phyloP scores from a whole-genome alignment of 1,139 yeast genomes.

The Sugiyamaella xylanicola region DNA sequence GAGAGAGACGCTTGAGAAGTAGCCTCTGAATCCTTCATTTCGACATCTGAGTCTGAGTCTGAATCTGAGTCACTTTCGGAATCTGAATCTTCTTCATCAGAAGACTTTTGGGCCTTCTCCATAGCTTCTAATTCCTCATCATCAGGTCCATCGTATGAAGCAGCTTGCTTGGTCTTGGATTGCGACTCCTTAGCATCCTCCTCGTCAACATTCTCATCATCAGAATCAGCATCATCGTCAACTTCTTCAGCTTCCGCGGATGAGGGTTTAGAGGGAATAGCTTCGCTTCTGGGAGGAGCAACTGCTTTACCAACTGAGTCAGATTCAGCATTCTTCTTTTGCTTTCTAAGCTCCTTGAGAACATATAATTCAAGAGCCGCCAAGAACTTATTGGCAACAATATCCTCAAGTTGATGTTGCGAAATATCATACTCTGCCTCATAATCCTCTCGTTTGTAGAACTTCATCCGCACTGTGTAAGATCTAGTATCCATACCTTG shows the following conservation, averaged over 20 bases:
- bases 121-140: slow-evolving; percentile 88
- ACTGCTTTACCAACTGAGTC: slow-evolving; percentile 69
- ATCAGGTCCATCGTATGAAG: slow-evolving; percentile 92
- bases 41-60: slow-evolving; percentile 40
- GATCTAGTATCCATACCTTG: slow-evolving; percentile 64
- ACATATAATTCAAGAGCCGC: slow-evolving; percentile 70
- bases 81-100: slow-evolving; percentile 47
- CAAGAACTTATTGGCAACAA: slow-evolving; percentile 67
- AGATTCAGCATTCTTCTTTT: slow-evolving; percentile 61
- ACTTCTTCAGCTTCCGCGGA: slow-evolving; percentile 39
- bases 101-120: slow-evolving; percentile 60
- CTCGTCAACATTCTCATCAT: slow-evolving; percentile 33
- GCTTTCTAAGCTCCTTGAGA: slow-evolving; percentile 79
- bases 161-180: slow-evolving; percentile 75
- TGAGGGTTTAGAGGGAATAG: slow-evolving; percentile 39
- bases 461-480: slow-evolving; percentile 70
- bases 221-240: slow-evolving; percentile 32
- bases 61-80: slow-evolving; percentile 42
- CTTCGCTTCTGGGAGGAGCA: slow-evolving; percentile 28
- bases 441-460: slow-evolving; percentile 78
- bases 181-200: slow-evolving; percentile 68
- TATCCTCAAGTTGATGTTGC: slow-evolving; percentile 73
- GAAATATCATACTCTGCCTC: slow-evolving; percentile 85
- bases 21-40: slow-evolving; percentile 25
- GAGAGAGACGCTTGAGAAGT: slow-evolving; percentile 7